phyloP scores from a whole-genome alignment of 1,284 basidiomycete genomes.

The Apiotrichum laibachii region DNA sequence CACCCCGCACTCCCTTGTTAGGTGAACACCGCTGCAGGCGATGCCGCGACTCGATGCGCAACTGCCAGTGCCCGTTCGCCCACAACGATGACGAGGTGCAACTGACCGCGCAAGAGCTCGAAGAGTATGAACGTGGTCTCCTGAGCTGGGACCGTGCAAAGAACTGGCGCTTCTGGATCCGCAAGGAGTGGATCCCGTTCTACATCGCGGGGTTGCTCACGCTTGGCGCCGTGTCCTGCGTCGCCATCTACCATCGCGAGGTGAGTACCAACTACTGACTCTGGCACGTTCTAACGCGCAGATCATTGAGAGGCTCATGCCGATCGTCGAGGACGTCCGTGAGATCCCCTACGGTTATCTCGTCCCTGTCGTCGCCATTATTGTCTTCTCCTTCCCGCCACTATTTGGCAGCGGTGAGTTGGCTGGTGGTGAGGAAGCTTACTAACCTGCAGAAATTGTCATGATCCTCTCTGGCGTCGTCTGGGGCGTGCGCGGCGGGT shows the following conservation, averaged over 20 bases:
- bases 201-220: slow-evolving; percentile 24
- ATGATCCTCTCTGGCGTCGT: slow-evolving; percentile 46
- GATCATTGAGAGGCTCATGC: slow-evolving; percentile 34
- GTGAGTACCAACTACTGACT: slow-evolving; percentile 16
- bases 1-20: background rate
- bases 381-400: slow-evolving; percentile 52
- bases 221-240: slow-evolving; percentile 24
- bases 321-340: slow-evolving; percentile 24
- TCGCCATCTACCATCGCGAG: slow-evolving; percentile 34
- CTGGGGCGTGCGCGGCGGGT: slow-evolving; percentile 49
- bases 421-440: background rate
- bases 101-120: slow-evolving; percentile 28
- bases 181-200: slow-evolving; percentile 30
- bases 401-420: slow-evolving; percentile 45
- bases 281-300: background rate
- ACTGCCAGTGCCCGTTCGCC: background rate
- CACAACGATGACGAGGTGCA: background rate
- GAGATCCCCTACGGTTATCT: slow-evolving; percentile 35
- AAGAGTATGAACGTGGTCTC: slow-evolving; percentile 37
- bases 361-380: slow-evolving; percentile 44
- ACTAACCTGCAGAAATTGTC: slow-evolving; percentile 30
- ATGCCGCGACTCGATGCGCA: background rate
- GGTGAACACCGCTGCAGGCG: background rate
- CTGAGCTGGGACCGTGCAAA: slow-evolving; percentile 29
- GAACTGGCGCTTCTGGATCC: slow-evolving; percentile 34